These are phyloP conservation scores for Cyberlindnera sargentensis DNA, from an alignment of 805 yeast species.

Conservation along the genomic window DNA sequence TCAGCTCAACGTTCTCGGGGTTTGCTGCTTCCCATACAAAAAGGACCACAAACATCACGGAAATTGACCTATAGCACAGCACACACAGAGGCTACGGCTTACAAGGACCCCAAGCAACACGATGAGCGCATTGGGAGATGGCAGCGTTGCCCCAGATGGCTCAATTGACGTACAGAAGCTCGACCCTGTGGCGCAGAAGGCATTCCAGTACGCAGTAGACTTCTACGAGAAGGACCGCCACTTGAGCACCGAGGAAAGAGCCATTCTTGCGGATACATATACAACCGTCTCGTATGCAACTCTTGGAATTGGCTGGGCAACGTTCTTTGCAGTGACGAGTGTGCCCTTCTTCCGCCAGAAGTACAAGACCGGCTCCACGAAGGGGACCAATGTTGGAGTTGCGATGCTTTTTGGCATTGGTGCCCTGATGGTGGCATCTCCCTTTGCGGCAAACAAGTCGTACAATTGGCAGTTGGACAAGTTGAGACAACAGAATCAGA, in stretches of 20 bases:
- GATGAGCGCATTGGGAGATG: slow-evolving; percentile 1
- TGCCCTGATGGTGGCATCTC: slow-evolving; percentile 30
- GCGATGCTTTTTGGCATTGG: slow-evolving; percentile 36
- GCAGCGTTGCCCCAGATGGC: slow-evolving; percentile 3
- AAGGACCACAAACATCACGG: too few species aligned
- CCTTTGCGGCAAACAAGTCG: slow-evolving; percentile 25
- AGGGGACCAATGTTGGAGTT: slow-evolving; percentile 34
- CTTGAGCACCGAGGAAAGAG: slow-evolving; percentile 35
- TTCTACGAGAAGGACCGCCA: slow-evolving; percentile 44
- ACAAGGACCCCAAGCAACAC: background rate
- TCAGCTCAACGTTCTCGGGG: too few species aligned
- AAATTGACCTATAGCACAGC: too few species aligned
- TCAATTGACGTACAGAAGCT: slow-evolving; percentile 9
- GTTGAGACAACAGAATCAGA: slow-evolving; percentile 25
- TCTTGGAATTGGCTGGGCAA: slow-evolving; percentile 32
- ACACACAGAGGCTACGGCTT: too few species aligned
- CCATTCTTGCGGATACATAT: slow-evolving; percentile 32
- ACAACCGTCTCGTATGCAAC: slow-evolving; percentile 29
- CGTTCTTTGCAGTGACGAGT: slow-evolving; percentile 34
- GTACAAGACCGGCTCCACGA: slow-evolving; percentile 26
- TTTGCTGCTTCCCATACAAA: too few species aligned
- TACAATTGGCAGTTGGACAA: slow-evolving; percentile 28
- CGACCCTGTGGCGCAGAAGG: slow-evolving; percentile 23
- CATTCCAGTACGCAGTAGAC: slow-evolving; percentile 35
- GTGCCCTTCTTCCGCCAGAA: slow-evolving; percentile 35